A percentile compares a stretch with the other conserved stretches of the same genome.
Conservation (phyloP, 192 early-diverging fungal genomes). For the Mortierella antarctica region DNA sequence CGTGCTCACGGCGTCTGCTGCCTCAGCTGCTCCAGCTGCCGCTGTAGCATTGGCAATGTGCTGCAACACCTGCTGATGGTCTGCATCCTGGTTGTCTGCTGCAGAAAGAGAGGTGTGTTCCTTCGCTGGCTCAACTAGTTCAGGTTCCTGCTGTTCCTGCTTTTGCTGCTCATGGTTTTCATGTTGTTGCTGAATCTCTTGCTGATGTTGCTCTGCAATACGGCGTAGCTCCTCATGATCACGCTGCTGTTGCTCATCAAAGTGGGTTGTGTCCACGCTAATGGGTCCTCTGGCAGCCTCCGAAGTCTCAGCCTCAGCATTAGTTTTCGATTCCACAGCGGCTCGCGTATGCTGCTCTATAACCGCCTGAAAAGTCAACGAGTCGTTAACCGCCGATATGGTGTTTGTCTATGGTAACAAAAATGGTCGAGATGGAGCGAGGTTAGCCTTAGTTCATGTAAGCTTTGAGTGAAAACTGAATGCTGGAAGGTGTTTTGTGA, state of each 20-base stretch:
- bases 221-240: slow-evolving; percentile 39
- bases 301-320: background rate
- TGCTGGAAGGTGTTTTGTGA: too few species aligned
- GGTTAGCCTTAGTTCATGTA: too few species aligned
- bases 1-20: slow-evolving; percentile 25
- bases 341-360: slow-evolving; percentile 20
- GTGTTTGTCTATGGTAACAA: background rate
- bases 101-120: background rate
- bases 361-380: background rate
- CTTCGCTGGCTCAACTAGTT: background rate
- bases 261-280: slow-evolving; percentile 7
- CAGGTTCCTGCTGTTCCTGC: slow-evolving; percentile 5
- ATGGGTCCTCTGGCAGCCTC: slow-evolving; percentile 6
- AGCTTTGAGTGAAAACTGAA: too few species aligned
- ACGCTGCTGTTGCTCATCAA: slow-evolving; percentile 13
- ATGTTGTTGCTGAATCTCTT: slow-evolving; percentile 5
- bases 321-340: slow-evolving; percentile 10
- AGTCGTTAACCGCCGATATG: background rate
- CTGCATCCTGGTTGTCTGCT: slow-evolving; percentile 15
- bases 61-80: slow-evolving; percentile 22
- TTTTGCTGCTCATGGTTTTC: background rate
- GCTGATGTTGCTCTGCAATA: slow-evolving; percentile 37
- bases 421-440: background rate
- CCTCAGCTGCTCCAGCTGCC: background rate
- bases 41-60: slow-evolving; percentile 20